A percentile compares a stretch with the other conserved stretches of the same genome.
phyloP scores from a whole-genome alignment of 495 filamentous ascomycete species.

The Penicillium antarcticum region DNA sequence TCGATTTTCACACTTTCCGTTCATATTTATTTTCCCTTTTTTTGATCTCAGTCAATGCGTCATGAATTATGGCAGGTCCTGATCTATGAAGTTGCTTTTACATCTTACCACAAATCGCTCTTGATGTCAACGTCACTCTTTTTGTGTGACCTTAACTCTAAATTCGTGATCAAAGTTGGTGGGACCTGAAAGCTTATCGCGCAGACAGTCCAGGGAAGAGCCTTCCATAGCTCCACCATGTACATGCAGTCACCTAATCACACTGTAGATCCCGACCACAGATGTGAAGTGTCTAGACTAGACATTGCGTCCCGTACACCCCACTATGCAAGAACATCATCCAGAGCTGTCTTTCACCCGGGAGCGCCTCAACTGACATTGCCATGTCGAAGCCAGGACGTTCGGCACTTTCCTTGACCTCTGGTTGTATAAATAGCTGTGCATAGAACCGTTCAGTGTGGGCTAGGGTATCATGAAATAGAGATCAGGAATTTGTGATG shows the following conservation, averaged over 20 bases:
- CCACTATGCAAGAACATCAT: too few relatives aligned
- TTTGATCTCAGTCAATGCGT: background rate
- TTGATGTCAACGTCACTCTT: background rate
- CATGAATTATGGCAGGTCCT: background rate
- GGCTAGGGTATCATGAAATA: slow-evolving; percentile 9
- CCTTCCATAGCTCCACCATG: too few relatives aligned
- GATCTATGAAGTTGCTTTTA: background rate
- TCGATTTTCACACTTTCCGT: background rate
- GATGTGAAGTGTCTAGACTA: too few relatives aligned
- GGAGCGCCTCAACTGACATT: too few relatives aligned
- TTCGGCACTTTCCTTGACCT: too few relatives aligned
- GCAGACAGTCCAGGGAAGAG: slow-evolving; percentile 5
- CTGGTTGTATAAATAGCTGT: too few relatives aligned
- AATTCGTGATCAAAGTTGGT: slow-evolving; percentile 40
- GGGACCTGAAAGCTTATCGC: slow-evolving; percentile 33
- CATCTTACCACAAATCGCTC: background rate
- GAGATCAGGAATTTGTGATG: slow-evolving; percentile 42
- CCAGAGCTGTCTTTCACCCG: too few relatives aligned
- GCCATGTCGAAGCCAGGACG: too few relatives aligned
- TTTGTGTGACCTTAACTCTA: background rate
- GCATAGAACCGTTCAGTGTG: slow-evolving; percentile 38
- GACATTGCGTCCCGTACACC: too few relatives aligned
- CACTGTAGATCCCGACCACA: too few relatives aligned
- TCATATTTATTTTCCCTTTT: background rate
- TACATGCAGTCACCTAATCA: too few relatives aligned